Conservation (phyloP, 306 rosid genomes). For the Begonia loranthoides region DNA sequence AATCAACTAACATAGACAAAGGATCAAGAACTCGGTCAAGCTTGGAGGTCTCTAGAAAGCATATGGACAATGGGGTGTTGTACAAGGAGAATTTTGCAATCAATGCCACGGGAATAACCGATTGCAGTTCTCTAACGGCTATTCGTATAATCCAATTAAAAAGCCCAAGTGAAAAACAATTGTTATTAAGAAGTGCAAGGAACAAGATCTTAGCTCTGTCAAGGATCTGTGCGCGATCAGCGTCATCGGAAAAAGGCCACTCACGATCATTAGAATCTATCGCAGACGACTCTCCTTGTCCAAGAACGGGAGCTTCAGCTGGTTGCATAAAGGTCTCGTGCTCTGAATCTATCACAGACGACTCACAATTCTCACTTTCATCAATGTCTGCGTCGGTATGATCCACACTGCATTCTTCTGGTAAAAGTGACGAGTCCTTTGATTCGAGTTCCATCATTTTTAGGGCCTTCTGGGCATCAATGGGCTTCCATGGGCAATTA, state of each 20-base stretch:
- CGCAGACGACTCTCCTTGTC: no score
- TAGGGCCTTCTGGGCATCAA: neutral
- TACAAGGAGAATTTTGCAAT: neutral
- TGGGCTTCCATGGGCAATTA: neutral
- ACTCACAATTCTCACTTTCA: no score
- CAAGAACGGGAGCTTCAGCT: no score
- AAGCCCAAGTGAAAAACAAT: neutral
- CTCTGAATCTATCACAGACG: no score
- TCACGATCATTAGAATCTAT: neutral
- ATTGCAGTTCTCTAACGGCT: neutral
- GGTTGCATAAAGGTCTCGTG: no score
- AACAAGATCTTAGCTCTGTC: neutral
- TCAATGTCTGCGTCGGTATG: neutral
- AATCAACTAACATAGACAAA: neutral
- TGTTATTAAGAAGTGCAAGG: neutral
- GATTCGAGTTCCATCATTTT: neutral
- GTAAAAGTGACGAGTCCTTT: neutral
- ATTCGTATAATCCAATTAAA: neutral
- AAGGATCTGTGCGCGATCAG: neutral
- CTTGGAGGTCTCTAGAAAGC: neutral
- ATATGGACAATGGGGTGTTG: neutral
- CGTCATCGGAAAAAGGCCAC: constrained; percentile 1
- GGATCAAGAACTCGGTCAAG: neutral
- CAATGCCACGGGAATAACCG: neutral
- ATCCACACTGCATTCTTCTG: neutral